These are phyloP conservation scores for Alternaria consortialis DNA, from an alignment of 2,329 filamentous ascomycete genomes.

Conservation along the genomic window DNA sequence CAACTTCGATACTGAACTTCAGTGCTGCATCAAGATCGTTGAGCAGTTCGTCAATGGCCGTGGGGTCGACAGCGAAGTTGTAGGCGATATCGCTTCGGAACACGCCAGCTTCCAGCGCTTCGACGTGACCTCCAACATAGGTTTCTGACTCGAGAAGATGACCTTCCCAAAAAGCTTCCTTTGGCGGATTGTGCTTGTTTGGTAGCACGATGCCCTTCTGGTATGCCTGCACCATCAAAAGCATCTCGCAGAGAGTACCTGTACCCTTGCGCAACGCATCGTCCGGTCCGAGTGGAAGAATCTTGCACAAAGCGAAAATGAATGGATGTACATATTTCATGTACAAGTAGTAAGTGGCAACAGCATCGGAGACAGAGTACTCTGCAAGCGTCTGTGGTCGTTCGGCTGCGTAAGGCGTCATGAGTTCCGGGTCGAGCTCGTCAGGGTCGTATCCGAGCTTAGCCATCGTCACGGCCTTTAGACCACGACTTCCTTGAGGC, in stretches of 20 bases:
- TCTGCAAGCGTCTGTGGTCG: constrained; percentile 93
- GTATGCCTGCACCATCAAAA: constrained; percentile 98
- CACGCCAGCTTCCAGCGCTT: constrained; percentile 98
- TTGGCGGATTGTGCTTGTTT: constrained; percentile 92
- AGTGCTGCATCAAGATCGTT: constrained; percentile 87
- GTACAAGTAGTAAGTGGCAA: constrained; percentile 98
- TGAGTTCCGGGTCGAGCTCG: constrained; percentile 94
- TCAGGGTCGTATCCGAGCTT: constrained; percentile 99
- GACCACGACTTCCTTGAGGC: constrained; percentile 92
- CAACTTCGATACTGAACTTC: constrained; percentile 73
- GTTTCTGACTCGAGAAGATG: constrained; percentile 97
- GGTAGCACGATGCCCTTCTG: constrained; percentile 89
- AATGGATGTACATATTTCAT: constrained; percentile 99
- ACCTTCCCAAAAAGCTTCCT: constrained; percentile 95
- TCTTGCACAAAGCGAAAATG: constrained; percentile 97
- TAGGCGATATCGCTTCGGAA: constrained; percentile 96
- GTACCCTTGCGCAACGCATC: constrained; percentile 95
- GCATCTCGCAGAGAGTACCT: constrained; percentile 98
- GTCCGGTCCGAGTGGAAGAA: constrained; percentile 90
- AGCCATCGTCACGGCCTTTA: constrained; percentile 97
- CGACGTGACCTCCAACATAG: constrained; percentile 97
- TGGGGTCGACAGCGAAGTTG: constrained; percentile 89
- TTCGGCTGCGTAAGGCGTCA: constrained; percentile 89
- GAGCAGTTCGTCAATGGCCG: constrained; percentile 88
- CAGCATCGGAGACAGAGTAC: constrained; percentile 98